Evolutionary conservation across 2,329 filamentous ascomycete genomes (phyloP).

Genomic region (Leptosphaerulina australis): DNA sequence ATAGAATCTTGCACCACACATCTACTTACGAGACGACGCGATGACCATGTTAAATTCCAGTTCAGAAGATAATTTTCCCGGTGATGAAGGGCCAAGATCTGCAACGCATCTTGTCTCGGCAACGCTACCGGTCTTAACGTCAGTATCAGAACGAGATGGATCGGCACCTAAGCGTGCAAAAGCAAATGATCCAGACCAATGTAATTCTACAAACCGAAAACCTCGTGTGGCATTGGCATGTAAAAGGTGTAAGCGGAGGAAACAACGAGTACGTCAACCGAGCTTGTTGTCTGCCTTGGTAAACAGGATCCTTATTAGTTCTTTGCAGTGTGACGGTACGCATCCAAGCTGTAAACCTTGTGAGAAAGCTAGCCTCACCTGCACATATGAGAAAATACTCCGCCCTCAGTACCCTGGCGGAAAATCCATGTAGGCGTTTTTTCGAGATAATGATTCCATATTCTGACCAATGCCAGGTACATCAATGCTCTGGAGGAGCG

Average conservation of each 20-base stretch:
- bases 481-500: constrained; percentile 37
- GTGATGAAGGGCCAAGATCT: too few species aligned
- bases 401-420: constrained; percentile 38
- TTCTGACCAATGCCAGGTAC: constrained; percentile 20
- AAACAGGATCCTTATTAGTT: background rate
- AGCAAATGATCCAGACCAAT: too few species aligned
- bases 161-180: too few species aligned
- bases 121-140: too few species aligned
- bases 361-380: constrained; percentile 25
- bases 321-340: constrained; percentile 31
- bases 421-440: constrained; percentile 29
- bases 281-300: background rate
- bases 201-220: constrained; percentile 22
- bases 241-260: constrained; percentile 36
- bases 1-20: too few species aligned
- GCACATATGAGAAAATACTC: constrained; percentile 32
- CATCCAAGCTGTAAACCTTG: constrained; percentile 32
- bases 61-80: too few species aligned
- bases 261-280: constrained; percentile 31
- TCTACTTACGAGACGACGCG: too few species aligned
- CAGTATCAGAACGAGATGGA: too few species aligned
- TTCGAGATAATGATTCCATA: background rate
- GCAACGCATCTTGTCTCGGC: too few species aligned
- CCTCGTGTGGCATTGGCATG: constrained; percentile 34
- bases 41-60: too few species aligned